phyloP scores from a whole-genome alignment of 495 filamentous ascomycete genomes.

The Umbilicaria muhlenbergii region DNA sequence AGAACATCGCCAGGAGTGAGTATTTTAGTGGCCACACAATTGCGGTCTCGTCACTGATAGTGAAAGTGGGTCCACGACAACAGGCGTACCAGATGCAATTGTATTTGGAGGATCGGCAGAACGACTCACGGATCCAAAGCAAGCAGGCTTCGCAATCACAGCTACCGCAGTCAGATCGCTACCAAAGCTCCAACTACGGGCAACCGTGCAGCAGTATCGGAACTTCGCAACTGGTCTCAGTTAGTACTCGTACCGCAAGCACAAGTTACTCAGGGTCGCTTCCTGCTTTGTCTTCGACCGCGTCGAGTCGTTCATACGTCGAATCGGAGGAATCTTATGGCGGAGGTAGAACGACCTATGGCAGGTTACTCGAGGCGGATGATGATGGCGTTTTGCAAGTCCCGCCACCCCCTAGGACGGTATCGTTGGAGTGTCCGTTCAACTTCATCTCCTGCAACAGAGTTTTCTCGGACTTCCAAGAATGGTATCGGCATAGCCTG shows the following conservation, averaged over 20 bases:
- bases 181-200: not conserved
- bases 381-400: conserved; percentile 1
- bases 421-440: conserved; percentile 8
- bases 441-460: conserved; percentile 1
- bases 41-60: no score
- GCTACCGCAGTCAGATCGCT: not conserved
- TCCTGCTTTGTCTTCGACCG: conserved; percentile 1
- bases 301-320: not conserved
- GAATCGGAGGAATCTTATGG: not conserved
- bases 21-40: no score
- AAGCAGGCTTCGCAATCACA: conserved; percentile 1
- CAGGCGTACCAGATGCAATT: no score
- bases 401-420: not conserved
- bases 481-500: conserved; percentile 9
- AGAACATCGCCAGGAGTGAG: no score
- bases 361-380: not conserved
- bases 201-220: not conserved
- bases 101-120: no score
- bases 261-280: not conserved
- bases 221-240: not conserved
- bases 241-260: not conserved
- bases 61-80: no score
- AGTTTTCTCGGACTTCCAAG: not conserved
- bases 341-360: not conserved
- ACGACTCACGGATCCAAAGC: not conserved